These are phyloP conservation scores for Linum trigynum DNA, from an alignment of 345 rosid species.

Conservation along the genomic window DNA sequence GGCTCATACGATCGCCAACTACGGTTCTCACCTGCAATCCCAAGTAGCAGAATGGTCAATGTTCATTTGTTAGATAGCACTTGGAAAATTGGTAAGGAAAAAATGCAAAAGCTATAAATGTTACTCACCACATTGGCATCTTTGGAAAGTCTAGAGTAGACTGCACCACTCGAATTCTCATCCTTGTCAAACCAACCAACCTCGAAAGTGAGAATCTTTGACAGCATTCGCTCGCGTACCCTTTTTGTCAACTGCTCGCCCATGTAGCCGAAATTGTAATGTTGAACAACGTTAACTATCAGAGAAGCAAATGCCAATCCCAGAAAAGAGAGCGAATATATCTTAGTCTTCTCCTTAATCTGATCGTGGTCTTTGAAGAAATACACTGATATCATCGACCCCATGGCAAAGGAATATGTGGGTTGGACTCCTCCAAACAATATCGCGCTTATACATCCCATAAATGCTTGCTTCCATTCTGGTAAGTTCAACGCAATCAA, in stretches of 20 bases:
- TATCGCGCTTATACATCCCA: slow-evolving; percentile 23
- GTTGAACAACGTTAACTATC: slow-evolving; percentile 25
- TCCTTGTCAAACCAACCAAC: slow-evolving; percentile 33
- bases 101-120: not conserved
- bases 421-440: slow-evolving; percentile 21
- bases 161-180: slow-evolving; percentile 24
- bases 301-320: slow-evolving; percentile 14
- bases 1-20: slow-evolving; percentile 18
- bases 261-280: slow-evolving; percentile 29
- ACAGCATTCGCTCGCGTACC: slow-evolving; percentile 19
- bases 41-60: not conserved
- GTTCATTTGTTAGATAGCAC: not conserved
- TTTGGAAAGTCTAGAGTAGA: slow-evolving; percentile 25
- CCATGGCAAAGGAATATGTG: slow-evolving; percentile 15
- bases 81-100: too few relatives aligned
- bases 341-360: slow-evolving; percentile 16
- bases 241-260: slow-evolving; percentile 24
- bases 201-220: slow-evolving; percentile 27
- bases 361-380: slow-evolving; percentile 12
- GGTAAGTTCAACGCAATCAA: slow-evolving; percentile 20
- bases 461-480: slow-evolving; percentile 20
- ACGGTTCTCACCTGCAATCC: slow-evolving; percentile 4
- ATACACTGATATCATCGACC: slow-evolving; percentile 19
- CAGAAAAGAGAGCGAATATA: slow-evolving; percentile 20
- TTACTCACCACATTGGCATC: slow-evolving; percentile 24